phyloP scores from a whole-genome alignment of 2,329 filamentous ascomycete genomes.

The Plectosphaerella sp. region DNA sequence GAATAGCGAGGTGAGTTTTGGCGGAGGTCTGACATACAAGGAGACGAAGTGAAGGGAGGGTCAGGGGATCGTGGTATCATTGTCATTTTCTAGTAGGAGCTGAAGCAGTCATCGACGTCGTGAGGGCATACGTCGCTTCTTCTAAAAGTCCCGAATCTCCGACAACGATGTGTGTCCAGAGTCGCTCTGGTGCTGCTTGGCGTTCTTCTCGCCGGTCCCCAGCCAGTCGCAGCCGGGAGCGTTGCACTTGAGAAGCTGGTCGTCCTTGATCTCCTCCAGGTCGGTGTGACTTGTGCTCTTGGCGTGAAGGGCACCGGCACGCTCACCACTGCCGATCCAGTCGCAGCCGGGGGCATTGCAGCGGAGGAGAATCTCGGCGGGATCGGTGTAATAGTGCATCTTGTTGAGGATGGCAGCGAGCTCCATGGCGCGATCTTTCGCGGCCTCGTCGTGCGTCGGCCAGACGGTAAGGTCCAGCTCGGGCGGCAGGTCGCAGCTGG shows the following conservation, averaged over 20 bases:
- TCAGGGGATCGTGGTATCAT: conserved; percentile 12
- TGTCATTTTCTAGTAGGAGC: conserved; percentile 4
- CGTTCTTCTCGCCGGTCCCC: conserved; percentile 59
- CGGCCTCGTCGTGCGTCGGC: conserved; percentile 52
- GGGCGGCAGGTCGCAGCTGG: conserved; percentile 54
- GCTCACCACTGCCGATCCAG: conserved; percentile 63
- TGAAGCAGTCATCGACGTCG: background rate
- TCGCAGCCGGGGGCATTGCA: conserved; percentile 66
- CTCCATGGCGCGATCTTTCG: conserved; percentile 64
- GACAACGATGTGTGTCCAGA: conserved; percentile 51
- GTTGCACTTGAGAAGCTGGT: conserved; percentile 74
- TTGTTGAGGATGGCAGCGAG: conserved; percentile 62
- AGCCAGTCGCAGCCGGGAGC: conserved; percentile 55
- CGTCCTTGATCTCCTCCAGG: conserved; percentile 66
- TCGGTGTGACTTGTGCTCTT: conserved; percentile 54
- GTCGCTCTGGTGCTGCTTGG: conserved; percentile 52
- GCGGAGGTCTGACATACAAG: conserved; percentile 47
- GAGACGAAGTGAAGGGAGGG: conserved; percentile 3
- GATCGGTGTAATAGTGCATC: conserved; percentile 85
- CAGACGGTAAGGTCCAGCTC: conserved; percentile 69
- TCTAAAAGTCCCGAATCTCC: conserved; percentile 28
- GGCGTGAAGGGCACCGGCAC: conserved; percentile 58
- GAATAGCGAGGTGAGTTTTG: conserved; percentile 45
- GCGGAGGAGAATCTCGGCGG: conserved; percentile 69
- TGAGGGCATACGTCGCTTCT: background rate